Base-by-base conservation (phyloP, 148 eudicot genomes). In the Salicornia ramosissima region DNA sequence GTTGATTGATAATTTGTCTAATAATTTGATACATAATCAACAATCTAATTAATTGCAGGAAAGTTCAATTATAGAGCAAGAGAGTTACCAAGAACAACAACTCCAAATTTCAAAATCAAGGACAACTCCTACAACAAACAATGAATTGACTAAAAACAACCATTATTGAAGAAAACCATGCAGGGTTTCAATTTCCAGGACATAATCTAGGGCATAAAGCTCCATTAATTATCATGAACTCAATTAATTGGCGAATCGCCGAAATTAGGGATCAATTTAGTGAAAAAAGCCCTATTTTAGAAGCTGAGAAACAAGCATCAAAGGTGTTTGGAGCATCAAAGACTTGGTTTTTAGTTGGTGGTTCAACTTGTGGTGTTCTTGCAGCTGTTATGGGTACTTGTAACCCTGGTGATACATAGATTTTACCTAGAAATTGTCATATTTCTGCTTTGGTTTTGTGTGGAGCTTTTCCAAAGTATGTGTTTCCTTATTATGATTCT, bases 321-420 rank as follows among this genome's bases (percentile, higher is more conserved):
- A 30, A 77, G 59, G 77, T 89, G 33, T 87, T 89, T 72, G 92
- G 96, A 29, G 90, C 92, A 69, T 71, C 81, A 24, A 82, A 89
- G 70, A 87, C 92, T 10, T 88, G 96, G 94, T 90, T 88, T 77
- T 84, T 90, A 56, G 88, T 88, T 26, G 93, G 96, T 14, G 96
- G 96, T 51, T 83, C 89, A 40, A 90, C 93, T 30, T 84, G 94
- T 78, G 96, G 96, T 70, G 72, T 90, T 65, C 96, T 87, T 60
- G 88, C 92, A 22, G 83, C 96, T 19, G 69, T 89, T 66, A 82
- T 89, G 89, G 90, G 83, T 25, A 84, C 86, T 29, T 89, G 96
- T 74, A 83, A 71, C 28, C 96, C 91, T 1, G 92, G 90, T 58
- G 90, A 89, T 61, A 73, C 66, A n/a, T 75, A 87, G 61, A 75